Evolutionary conservation across 257 asterid species (phyloP), one percentile per base, ranked within the genome.

Genomic region (Solanum bulbocastanum): DNA sequence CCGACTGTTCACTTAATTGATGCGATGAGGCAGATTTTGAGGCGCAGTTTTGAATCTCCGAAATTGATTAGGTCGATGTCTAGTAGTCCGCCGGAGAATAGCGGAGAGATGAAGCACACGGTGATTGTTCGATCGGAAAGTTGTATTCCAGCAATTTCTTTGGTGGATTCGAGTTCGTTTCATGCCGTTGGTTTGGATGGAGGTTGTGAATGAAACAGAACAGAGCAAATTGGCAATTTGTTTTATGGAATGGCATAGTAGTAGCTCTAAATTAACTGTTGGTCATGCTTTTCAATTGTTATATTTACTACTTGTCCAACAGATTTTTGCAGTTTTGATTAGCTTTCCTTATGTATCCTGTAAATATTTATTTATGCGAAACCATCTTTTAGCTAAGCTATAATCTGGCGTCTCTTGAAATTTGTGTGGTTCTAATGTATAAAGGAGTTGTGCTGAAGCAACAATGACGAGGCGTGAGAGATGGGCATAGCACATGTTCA

Each of bases 1-100:
- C 93, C 98, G 2, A 94, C 95, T 0, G 56, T 85, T 36, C 94
- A 79, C 7, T 82, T 96, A 83, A 94, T 96, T 39, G 90, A 94
- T 73, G 97, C 98, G 56, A 87, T 96, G 93, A 90, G 93, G 58
- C 95, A 89, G 90, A 89, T 96, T 33, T 32, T 96, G 84, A 87
- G 94, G 88, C 91, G 92, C 92, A 92, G 93, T 49, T 90, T 94
- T 90, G 93, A 89, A 36, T 78, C 92, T 89, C 90, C 93, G 66
- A 93, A 90, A 52, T 84, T 68, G 37, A 8, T 89, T 36, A 78
- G 89, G 86, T 91, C 96, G 25, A 88, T 88, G 93, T 93, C 94
- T 49, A 87, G 87, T 46, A 91, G 93, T 89, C 96, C 95, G 9
- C 73, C 42, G 5, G 86, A 83, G 36, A 85, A 20, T 23, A 60